These are phyloP conservation scores for Fraxinus velutina DNA, from an alignment of 305 asterid genomes.

Conservation along the genomic window DNA sequence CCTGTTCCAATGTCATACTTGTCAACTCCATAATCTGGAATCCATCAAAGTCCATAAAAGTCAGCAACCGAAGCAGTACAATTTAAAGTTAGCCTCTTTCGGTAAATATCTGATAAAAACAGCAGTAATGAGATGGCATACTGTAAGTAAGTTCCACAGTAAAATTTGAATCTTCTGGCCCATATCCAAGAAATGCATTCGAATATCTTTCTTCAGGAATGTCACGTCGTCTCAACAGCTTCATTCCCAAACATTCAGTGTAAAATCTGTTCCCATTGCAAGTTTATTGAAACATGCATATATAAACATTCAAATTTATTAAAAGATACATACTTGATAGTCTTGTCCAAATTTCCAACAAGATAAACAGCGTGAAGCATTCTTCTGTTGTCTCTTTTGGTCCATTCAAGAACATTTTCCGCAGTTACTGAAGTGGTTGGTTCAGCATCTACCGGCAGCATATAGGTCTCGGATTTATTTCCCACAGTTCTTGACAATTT, in stretches of 20 bases:
- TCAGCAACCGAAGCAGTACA: background rate
- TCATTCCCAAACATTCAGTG: conserved; percentile 51
- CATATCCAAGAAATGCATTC: conserved; percentile 51
- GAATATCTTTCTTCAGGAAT: conserved; percentile 46
- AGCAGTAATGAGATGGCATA: conserved; percentile 19
- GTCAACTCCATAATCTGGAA: conserved; percentile 50
- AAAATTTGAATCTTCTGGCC: conserved; percentile 45
- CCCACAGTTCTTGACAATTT: conserved; percentile 24
- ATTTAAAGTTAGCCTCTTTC: background rate
- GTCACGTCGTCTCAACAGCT: conserved; percentile 47
- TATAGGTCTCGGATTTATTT: conserved; percentile 11
- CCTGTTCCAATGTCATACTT: conserved; percentile 48
- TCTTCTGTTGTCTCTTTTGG: conserved; percentile 43
- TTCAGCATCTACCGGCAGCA: conserved; percentile 22
- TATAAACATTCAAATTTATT: background rate
- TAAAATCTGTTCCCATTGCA: conserved; percentile 36
- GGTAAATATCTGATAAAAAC: background rate
- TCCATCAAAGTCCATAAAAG: conserved; percentile 6
- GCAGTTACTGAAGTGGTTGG: conserved; percentile 20
- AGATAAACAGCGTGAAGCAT: conserved; percentile 49
- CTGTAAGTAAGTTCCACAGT: conserved; percentile 50
- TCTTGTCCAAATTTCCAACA: conserved; percentile 49
- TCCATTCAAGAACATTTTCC: conserved; percentile 41
- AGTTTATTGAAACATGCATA: background rate
- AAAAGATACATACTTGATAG: conserved; percentile 36